phyloP scores from a whole-genome alignment of 1,284 basidiomycete genomes.

The Melampsora abietis-canadensis region DNA sequence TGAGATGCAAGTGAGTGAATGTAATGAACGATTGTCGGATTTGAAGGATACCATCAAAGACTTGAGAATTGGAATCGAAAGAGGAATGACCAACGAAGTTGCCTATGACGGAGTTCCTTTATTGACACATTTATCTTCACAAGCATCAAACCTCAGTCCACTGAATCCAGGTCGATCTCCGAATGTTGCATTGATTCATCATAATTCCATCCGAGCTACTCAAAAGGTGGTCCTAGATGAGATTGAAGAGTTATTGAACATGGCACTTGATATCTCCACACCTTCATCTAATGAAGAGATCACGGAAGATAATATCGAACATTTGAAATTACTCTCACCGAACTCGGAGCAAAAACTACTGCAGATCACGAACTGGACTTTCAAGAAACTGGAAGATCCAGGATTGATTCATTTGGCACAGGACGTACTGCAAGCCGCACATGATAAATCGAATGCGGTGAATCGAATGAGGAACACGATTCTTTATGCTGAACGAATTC shows the following conservation, averaged over 20 bases:
- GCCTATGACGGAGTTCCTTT: slow-evolving; percentile 11
- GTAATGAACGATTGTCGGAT: slow-evolving; percentile 87
- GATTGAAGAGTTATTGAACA: slow-evolving; percentile 75
- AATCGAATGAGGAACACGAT: slow-evolving; percentile 97
- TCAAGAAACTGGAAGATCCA: slow-evolving; percentile 76
- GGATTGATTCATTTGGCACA: slow-evolving; percentile 75
- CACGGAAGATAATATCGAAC: slow-evolving; percentile 81
- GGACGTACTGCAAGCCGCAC: slow-evolving; percentile 82
- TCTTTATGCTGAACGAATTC: slow-evolving; percentile 91
- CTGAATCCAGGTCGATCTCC: slow-evolving; percentile 59
- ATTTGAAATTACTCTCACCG: slow-evolving; percentile 78
- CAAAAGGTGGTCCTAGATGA: slow-evolving; percentile 73
- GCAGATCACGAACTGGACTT: slow-evolving; percentile 75
- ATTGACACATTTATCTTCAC: slow-evolving; percentile 64
- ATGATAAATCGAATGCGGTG: slow-evolving; percentile 89
- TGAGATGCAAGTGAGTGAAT: slow-evolving; percentile 89
- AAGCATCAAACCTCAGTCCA: slow-evolving; percentile 58
- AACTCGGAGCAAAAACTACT: slow-evolving; percentile 77
- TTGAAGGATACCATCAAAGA: slow-evolving; percentile 66
- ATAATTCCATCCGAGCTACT: slow-evolving; percentile 44
- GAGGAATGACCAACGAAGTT: slow-evolving; percentile 10
- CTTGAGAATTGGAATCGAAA: slow-evolving; percentile 27
- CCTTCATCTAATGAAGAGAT: slow-evolving; percentile 88
- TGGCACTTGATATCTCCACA: slow-evolving; percentile 76
- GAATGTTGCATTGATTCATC: slow-evolving; percentile 59